Evolutionary conservation across 805 yeast species (phyloP).

Genomic region (Grigorovia humatica): DNA sequence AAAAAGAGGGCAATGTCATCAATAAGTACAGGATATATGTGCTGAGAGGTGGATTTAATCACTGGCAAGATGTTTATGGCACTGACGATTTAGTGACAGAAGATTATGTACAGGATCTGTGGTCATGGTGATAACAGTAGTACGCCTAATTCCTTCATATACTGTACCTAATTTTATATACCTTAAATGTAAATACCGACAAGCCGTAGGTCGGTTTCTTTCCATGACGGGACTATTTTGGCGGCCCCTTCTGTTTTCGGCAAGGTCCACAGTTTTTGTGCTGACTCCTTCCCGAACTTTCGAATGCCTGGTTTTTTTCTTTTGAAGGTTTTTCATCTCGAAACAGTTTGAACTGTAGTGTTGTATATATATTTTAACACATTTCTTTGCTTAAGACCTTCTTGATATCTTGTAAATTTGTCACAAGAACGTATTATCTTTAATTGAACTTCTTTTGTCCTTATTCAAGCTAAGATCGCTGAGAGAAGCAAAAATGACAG

Average conservation of each 20-base stretch:
- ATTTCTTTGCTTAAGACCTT: no score
- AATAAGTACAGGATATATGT: constrained; percentile 41
- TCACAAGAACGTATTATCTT: no score
- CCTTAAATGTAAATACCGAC: neutral
- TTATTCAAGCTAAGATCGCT: no score
- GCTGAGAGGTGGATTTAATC: constrained; percentile 72
- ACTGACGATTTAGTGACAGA: constrained; percentile 55
- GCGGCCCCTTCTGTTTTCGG: neutral
- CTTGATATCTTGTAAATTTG: no score
- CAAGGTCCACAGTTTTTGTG: neutral
- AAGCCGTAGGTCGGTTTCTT: no score
- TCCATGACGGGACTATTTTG: neutral
- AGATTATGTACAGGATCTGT: constrained; percentile 38
- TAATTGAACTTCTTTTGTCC: no score
- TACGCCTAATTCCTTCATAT: no score
- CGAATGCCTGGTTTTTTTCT: no score
- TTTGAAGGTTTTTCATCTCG: neutral
- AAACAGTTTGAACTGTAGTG: neutral
- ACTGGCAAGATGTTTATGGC: constrained; percentile 76
- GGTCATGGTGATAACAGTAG: constrained; percentile 24
- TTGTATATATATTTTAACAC: no score
- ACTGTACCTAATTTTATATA: no score
- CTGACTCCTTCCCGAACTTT: neutral
- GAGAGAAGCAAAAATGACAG: constrained; percentile 7
- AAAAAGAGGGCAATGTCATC: constrained; percentile 29